Conservation (phyloP, 306 rosid species). For the Cucurbita ficifolia region DNA sequence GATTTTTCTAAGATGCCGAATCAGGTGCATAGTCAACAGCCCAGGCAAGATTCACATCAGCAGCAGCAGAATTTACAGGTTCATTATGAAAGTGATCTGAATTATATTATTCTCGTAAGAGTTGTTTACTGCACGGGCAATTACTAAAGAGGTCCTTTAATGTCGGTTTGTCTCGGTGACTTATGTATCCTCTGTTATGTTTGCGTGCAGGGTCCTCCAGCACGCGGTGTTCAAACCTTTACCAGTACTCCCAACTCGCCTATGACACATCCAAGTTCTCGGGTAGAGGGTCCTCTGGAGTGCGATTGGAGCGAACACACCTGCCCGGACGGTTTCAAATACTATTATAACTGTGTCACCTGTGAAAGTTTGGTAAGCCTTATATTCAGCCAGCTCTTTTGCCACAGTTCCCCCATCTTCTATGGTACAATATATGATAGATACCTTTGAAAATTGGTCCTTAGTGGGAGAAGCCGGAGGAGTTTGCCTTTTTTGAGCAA, state of each 20-base stretch:
- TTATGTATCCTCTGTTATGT: background rate
- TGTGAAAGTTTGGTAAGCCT: conserved; percentile 68
- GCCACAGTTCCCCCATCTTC: conserved; percentile 9
- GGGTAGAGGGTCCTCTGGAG: conserved; percentile 33
- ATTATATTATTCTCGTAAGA: background rate
- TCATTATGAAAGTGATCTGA: conserved; percentile 16
- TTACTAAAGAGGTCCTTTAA: background rate
- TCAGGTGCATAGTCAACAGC: conserved; percentile 26
- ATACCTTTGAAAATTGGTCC: conserved; percentile 16
- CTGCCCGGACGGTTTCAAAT: conserved; percentile 72
- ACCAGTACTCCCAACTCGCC: conserved; percentile 20
- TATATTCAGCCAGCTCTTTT: conserved; percentile 15
- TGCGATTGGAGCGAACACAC: conserved; percentile 90
- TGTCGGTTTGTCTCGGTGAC: background rate
- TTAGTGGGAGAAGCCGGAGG: conserved; percentile 92
- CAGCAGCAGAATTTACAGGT: conserved; percentile 53
- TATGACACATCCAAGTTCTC: conserved; percentile 20
- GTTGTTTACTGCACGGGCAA: background rate
- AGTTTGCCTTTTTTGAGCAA: conserved; percentile 44
- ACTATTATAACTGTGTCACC: conserved; percentile 65
- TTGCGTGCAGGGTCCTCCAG: conserved; percentile 24
- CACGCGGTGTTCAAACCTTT: conserved; percentile 25
- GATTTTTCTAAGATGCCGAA: conserved; percentile 35
- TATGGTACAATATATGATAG: conserved; percentile 3
- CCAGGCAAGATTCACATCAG: conserved; percentile 34